Base-by-base conservation (phyloP, 2,329 filamentous ascomycete species). In the Sordariomycetes sp. region DNA sequence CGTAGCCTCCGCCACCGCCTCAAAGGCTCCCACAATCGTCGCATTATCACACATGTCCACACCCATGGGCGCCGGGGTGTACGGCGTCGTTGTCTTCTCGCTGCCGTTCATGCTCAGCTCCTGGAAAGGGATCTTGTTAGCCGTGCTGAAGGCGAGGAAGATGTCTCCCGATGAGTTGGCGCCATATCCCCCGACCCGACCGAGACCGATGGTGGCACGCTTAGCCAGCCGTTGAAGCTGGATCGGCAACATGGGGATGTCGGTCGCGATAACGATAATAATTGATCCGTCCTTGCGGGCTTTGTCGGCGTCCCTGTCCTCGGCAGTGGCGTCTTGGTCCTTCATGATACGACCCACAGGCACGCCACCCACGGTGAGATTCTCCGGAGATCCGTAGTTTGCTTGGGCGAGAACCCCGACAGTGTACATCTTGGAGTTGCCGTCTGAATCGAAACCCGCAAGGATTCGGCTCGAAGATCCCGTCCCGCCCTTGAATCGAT, bases 141-240 rank as follows among this genome's bases (percentile, higher is more conserved):
- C 76, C 0, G 77, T 82, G 7, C 75, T 81, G 39, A 83, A 73
- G 4, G 78, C 77, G 3, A 83, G 58, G 47, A 82, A 80, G 38
- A 83, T 72, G 39, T 83, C 78, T 0, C 78, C 79, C 0, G 74
- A 80, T 9, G 64, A 64, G 41, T 80, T 81, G 28, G 66, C 62
- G 0, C 75, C 77, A 39, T 72, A 72, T 3, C 75, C 73, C 3
- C 77, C 77, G 1, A 79, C 75, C 37, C 69, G 63, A 5, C 69
- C 59, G 1, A 83, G 50, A 0, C 79, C 77, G 2, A 80, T 67
- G 0, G 75, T 76, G 1, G 75, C 75, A 23, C 75, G 68, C 39
- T 72, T 70, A 2, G 75, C 75, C 2, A 81, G 54, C 2, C 75
- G 48, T 25, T 58, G 52, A 7, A 57, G 47, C 38, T 57, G 54